Evolutionary conservation across 1,284 basidiomycete genomes (phyloP).

Genomic region (Rhizoctonia solani): DNA sequence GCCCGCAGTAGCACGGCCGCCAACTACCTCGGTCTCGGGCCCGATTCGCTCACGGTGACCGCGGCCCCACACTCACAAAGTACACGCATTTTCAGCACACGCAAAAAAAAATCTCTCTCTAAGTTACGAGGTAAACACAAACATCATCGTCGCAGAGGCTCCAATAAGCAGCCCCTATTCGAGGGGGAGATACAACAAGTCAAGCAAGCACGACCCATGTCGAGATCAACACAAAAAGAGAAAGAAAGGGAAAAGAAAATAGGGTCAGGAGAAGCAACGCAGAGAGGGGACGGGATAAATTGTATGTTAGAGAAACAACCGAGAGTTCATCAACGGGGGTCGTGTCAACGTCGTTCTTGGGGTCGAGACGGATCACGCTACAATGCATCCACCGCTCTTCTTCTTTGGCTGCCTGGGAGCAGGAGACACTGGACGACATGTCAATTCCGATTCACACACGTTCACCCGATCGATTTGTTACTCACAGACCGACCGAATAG

Average conservation of each 20-base stretch:
- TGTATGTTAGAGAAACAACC: neutral
- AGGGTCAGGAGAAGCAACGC: neutral
- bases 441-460: slow-evolving; percentile 35
- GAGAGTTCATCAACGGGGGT: slow-evolving; percentile 8
- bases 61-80: too few relatives aligned
- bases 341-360: slow-evolving; percentile 16
- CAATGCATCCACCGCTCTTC: slow-evolving; percentile 60
- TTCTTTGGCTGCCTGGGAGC: slow-evolving; percentile 58
- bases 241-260: slow-evolving; percentile 1
- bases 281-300: too few relatives aligned
- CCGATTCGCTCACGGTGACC: too few relatives aligned
- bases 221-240: slow-evolving; percentile 9
- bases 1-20: neutral
- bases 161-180: slow-evolving; percentile 24
- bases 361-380: slow-evolving; percentile 55
- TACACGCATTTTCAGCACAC: too few relatives aligned
- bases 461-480: slow-evolving; percentile 45
- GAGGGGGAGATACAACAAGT: slow-evolving; percentile 27
- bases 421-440: slow-evolving; percentile 66
- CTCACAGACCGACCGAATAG: slow-evolving; percentile 88
- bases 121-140: slow-evolving; percentile 27
- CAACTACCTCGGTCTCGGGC: neutral
- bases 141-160: slow-evolving; percentile 30
- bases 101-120: slow-evolving; percentile 28
- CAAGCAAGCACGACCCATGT: slow-evolving; percentile 26